Percentiles rank a stretch among this genome's conserved stretches.
Conservation (phyloP, 371 early-diverging fungal species). For the Thermomucor indicae-seudaticae region DNA sequence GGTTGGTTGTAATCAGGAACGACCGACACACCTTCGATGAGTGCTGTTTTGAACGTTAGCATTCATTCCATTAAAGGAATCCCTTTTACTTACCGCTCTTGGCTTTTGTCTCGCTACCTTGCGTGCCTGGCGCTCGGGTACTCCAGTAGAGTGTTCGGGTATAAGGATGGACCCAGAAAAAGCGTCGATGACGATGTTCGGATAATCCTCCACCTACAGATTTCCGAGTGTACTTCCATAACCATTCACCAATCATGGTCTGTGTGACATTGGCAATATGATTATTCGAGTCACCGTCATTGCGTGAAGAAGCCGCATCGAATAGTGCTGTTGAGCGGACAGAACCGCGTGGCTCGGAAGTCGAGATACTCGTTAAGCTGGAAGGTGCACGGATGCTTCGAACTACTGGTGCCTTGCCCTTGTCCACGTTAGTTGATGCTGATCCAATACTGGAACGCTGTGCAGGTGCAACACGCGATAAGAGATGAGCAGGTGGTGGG, state of each 20-base stretch:
- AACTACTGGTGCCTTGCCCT: constrained; percentile 10
- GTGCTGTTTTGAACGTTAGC: constrained; percentile 21
- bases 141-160: constrained; percentile 74
- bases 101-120: constrained; percentile 32
- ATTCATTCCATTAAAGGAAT: neutral
- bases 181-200: constrained; percentile 63
- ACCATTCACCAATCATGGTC: constrained; percentile 71
- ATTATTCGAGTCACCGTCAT: constrained; percentile 17
- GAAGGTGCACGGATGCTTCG: constrained; percentile 3
- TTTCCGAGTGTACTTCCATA: constrained; percentile 66
- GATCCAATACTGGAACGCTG: constrained; percentile 15
- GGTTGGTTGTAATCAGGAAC: constrained; percentile 26
- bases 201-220: constrained; percentile 40
- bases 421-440: constrained; percentile 13
- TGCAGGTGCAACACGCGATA: constrained; percentile 8
- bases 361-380: constrained; percentile 5
- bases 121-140: constrained; percentile 52
- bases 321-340: constrained; percentile 4
- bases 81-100: constrained; percentile 36
- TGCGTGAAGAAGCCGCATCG: constrained; percentile 7
- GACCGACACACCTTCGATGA: constrained; percentile 46
- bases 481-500: constrained; percentile 17
- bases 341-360: constrained; percentile 9
- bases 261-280: constrained; percentile 65
- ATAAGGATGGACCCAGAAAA: constrained; percentile 79